phyloP scores from a whole-genome alignment of 140 eudicot genomes.

The Cichorium intybus region DNA sequence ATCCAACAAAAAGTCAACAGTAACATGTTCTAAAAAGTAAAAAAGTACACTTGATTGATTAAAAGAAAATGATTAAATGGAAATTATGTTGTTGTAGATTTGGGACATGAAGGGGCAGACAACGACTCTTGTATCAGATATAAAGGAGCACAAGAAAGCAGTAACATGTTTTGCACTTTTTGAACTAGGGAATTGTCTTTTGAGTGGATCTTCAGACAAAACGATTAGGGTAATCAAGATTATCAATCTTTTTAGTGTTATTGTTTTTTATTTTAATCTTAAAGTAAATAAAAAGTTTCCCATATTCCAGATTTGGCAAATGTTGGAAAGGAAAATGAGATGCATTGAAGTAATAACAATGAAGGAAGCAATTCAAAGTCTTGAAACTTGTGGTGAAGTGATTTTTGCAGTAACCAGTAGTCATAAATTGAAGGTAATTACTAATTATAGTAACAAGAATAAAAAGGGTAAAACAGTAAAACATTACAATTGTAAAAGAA shows the following conservation, averaged over 20 bases:
- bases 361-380: conserved; percentile 55
- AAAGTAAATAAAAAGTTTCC: not conserved
- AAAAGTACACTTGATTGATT: not conserved
- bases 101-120: conserved; percentile 79
- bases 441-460: not conserved
- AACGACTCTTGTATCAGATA: conserved; percentile 54
- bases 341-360: conserved; percentile 64
- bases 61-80: not conserved
- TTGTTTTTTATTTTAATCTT: not conserved
- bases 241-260: not conserved
- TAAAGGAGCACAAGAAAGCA: conserved; percentile 70
- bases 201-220: conserved; percentile 83
- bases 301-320: conserved; percentile 65
- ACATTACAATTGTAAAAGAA: too few species aligned
- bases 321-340: conserved; percentile 45
- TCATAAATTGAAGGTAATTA: conserved; percentile 69
- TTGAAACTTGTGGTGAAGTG: conserved; percentile 60
- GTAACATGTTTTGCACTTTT: conserved; percentile 73
- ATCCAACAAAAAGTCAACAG: not conserved
- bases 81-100: conserved; percentile 35
- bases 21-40: not conserved
- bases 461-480: not conserved
- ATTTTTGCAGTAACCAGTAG: conserved; percentile 53
- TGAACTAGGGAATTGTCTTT: conserved; percentile 61
- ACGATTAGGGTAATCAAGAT: conserved; percentile 47